phyloP scores from a whole-genome alignment of 495 filamentous ascomycete genomes.

The Bacidia rubella region DNA sequence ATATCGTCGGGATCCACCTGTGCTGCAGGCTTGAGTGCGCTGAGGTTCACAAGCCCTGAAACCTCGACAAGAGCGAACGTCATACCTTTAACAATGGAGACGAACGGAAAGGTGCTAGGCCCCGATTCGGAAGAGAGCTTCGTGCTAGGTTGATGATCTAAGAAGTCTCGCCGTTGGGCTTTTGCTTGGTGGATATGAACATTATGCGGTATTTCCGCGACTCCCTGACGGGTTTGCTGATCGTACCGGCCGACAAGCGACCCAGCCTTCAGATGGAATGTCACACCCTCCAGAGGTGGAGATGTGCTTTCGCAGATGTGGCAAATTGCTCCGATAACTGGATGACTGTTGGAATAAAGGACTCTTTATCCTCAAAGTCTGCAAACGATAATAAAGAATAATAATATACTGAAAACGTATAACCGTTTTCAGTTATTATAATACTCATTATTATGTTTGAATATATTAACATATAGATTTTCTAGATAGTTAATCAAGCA shows the following conservation, averaged over 20 bases:
- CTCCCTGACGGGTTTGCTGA: conserved; percentile 24
- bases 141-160: conserved; percentile 19
- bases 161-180: conserved; percentile 16
- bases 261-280: conserved; percentile 46
- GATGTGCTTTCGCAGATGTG: conserved; percentile 28
- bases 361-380: too few species aligned
- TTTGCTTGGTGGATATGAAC: conserved; percentile 40
- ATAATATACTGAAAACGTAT: too few species aligned
- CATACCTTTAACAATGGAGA: conserved; percentile 60
- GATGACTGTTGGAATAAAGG: too few species aligned
- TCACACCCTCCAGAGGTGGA: conserved; percentile 18
- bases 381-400: too few species aligned
- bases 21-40: conserved; percentile 10
- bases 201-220: conserved; percentile 46
- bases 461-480: too few species aligned
- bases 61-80: conserved; percentile 46
- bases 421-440: too few species aligned
- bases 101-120: conserved; percentile 26
- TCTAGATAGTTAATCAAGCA: too few species aligned
- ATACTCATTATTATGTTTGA: too few species aligned
- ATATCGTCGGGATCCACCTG: conserved; percentile 5
- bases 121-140: background rate
- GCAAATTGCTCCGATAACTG: conserved; percentile 49
- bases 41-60: conserved; percentile 21
- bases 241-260: conserved; percentile 29